Evolutionary conservation across 768 basidiomycete genomes (phyloP).

Genomic region (Russula brevipes): DNA sequence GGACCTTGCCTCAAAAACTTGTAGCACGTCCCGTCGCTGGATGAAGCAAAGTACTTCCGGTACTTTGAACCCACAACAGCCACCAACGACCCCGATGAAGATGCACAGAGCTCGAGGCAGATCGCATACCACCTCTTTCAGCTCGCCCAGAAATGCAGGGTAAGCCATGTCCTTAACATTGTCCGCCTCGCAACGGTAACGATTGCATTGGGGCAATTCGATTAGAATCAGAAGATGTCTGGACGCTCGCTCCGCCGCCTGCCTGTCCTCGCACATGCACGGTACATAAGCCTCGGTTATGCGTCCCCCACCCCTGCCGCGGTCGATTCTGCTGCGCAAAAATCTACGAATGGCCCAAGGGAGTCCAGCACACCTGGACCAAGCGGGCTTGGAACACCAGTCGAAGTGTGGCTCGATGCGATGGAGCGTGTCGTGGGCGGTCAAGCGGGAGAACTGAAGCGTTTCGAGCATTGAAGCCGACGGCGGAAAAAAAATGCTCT

Average conservation of each 20-base stretch:
- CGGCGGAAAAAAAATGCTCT: neutral
- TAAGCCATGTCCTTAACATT: slow-evolving; percentile 35
- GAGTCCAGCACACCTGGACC: neutral
- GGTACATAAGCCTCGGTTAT: slow-evolving; percentile 52
- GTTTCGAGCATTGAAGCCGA: slow-evolving; percentile 32
- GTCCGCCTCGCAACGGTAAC: neutral
- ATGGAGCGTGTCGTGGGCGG: slow-evolving; percentile 73
- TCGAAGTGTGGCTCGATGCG: slow-evolving; percentile 77
- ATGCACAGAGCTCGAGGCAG: slow-evolving; percentile 43
- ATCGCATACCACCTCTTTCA: slow-evolving; percentile 54
- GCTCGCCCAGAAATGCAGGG: slow-evolving; percentile 76
- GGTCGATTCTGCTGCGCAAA: slow-evolving; percentile 1
- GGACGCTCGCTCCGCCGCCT: slow-evolving; percentile 87
- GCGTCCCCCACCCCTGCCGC: neutral
- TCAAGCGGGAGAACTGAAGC: slow-evolving; percentile 49
- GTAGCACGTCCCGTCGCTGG: slow-evolving; percentile 58
- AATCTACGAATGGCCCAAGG: slow-evolving; percentile 8
- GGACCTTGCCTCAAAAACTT: neutral
- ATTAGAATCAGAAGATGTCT: slow-evolving; percentile 73
- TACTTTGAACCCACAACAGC: slow-evolving; percentile 41
- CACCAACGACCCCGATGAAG: slow-evolving; percentile 28
- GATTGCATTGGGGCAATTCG: neutral
- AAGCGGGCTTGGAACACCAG: slow-evolving; percentile 34
- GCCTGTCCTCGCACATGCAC: slow-evolving; percentile 90
- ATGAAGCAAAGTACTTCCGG: slow-evolving; percentile 54